Conservation (phyloP, 2,329 filamentous ascomycete genomes). For the Fusarium liriodendri region DNA sequence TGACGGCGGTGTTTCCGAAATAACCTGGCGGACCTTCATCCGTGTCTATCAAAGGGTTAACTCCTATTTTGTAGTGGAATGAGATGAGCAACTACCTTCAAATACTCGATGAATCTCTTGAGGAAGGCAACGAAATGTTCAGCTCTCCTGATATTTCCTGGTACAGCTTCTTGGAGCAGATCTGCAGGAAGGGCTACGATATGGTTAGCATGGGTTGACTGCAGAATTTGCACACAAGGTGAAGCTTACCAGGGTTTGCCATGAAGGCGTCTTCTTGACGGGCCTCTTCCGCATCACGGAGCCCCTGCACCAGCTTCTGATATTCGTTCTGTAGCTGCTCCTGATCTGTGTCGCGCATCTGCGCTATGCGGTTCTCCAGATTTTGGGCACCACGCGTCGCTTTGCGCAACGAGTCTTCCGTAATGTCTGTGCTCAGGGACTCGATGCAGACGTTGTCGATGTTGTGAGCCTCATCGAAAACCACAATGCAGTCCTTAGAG, state of each 20-base stretch:
- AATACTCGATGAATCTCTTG: slow-evolving; percentile 96
- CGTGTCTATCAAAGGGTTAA: slow-evolving; percentile 69
- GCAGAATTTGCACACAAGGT: background rate
- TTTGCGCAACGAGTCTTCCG: slow-evolving; percentile 91
- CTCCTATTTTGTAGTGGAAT: background rate
- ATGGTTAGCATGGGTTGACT: slow-evolving; percentile 2
- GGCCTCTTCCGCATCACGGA: slow-evolving; percentile 88
- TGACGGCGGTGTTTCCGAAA: slow-evolving; percentile 94
- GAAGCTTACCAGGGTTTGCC: slow-evolving; percentile 80
- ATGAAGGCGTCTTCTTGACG: slow-evolving; percentile 96
- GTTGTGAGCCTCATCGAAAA: slow-evolving; percentile 99
- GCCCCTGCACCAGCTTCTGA: slow-evolving; percentile 90
- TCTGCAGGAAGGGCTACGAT: slow-evolving; percentile 83
- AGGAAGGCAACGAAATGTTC: slow-evolving; percentile 97
- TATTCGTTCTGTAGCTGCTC: slow-evolving; percentile 96
- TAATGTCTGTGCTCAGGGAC: slow-evolving; percentile 94
- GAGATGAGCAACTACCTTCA: slow-evolving; percentile 68
- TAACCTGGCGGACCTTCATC: slow-evolving; percentile 98
- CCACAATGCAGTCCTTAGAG: slow-evolving; percentile 97
- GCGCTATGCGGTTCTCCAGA: slow-evolving; percentile 87
- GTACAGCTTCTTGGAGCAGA: slow-evolving; percentile 92
- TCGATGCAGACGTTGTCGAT: slow-evolving; percentile 99
- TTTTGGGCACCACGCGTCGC: slow-evolving; percentile 92
- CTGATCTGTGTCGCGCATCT: slow-evolving; percentile 96
- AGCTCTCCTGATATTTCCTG: slow-evolving; percentile 93